Percentiles rank a stretch among this genome's conserved stretches.
Conservation (phyloP, 805 yeast genomes). For the Myxozyma sirexii region DNA sequence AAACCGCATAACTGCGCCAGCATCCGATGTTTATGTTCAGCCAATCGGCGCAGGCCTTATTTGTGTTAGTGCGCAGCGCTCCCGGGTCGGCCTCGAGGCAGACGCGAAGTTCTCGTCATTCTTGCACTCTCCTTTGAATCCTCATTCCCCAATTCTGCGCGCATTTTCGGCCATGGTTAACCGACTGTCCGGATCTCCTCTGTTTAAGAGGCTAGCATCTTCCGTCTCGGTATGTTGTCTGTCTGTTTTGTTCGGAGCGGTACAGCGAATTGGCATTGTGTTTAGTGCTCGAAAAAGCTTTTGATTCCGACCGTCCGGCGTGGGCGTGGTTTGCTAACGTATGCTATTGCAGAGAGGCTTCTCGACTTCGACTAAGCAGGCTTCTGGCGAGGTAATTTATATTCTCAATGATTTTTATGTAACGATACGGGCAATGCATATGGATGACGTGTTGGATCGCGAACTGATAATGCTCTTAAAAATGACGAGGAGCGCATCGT, state of each 20-base stretch:
- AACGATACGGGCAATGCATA: not conserved
- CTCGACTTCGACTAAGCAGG: constrained; percentile 15
- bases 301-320: not conserved
- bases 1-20: not conserved
- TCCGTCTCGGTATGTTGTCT: constrained; percentile 26
- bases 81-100: not conserved
- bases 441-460: too few species aligned
- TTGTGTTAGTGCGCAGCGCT: constrained; percentile 8
- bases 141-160: not conserved
- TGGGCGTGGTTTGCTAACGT: not conserved
- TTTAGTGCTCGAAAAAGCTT: not conserved
- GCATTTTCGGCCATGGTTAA: constrained; percentile 26
- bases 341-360: constrained; percentile 10
- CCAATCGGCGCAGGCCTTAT: constrained; percentile 17
- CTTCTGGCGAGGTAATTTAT: constrained; percentile 12
- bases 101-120: constrained; percentile 4
- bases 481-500: too few species aligned
- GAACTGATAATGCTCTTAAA: too few species aligned
- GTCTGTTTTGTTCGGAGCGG: too few species aligned
- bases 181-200: constrained; percentile 27
- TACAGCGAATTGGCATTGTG: too few species aligned
- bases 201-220: constrained; percentile 22
- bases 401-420: not conserved
- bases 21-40: constrained; percentile 3
- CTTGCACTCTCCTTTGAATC: not conserved